Percentiles rank a stretch among this genome's conserved stretches.
Conservation (phyloP, 2,329 filamentous ascomycete species). For the Xylaria sp. region DNA sequence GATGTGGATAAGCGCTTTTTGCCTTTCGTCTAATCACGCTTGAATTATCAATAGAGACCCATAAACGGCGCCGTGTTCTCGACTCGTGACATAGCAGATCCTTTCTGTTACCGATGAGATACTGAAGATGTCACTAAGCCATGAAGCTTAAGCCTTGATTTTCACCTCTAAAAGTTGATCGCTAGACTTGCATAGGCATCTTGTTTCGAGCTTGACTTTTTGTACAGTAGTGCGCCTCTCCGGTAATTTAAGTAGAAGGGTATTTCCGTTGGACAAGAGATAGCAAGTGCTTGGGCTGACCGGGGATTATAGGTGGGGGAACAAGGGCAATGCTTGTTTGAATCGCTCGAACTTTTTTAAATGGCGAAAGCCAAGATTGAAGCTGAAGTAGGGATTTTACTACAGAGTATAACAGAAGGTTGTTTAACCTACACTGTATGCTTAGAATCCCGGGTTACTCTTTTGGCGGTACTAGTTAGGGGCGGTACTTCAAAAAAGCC, state of each 20-base stretch:
- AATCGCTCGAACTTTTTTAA: constrained; percentile 11
- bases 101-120: constrained; percentile 9
- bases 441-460: neutral
- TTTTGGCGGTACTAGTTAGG: neutral
- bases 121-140: neutral
- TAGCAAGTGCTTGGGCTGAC: constrained; percentile 12
- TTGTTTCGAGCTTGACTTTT: neutral
- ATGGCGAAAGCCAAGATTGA: constrained; percentile 23
- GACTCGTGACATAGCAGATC: constrained; percentile 35
- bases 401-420: neutral
- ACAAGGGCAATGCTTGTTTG: constrained; percentile 9
- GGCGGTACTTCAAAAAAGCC: neutral
- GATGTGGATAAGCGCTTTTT: constrained; percentile 35
- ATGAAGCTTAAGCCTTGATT: neutral
- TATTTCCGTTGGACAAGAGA: neutral
- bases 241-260: neutral
- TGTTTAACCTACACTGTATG: neutral
- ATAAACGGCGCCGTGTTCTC: constrained; percentile 28
- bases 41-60: constrained; percentile 8
- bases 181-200: neutral
- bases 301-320: constrained; percentile 11
- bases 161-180: neutral
- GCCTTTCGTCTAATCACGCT: constrained; percentile 1
- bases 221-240: neutral
- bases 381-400: constrained; percentile 27